Base-by-base conservation (phyloP, 495 filamentous ascomycete genomes). In the Xylaria longipes region DNA sequence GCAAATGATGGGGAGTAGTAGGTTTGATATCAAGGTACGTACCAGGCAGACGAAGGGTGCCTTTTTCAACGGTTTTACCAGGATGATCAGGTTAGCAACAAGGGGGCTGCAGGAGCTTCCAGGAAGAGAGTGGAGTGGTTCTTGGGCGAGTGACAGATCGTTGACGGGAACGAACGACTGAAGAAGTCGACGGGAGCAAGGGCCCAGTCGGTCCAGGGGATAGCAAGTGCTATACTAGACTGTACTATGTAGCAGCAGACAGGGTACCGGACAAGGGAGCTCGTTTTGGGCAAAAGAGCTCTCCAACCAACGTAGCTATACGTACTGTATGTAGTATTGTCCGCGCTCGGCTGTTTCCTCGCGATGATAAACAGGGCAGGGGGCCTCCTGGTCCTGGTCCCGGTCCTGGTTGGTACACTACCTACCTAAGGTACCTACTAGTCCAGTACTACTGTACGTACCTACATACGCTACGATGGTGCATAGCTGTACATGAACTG, bases 31-130 rank as follows among this genome's bases (percentile, higher is more conserved):
- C 69, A 66, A 48, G 48, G 39, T 71, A 71, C 48, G 50, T 71
- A 71, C 69, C 69, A 17, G 15, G n/a, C 25, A 52, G 57, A 50
- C 48, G 62, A 71, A 65, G 61, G 60, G 39, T 71, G 61, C 61
- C 69, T 66, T 71, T 70, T 60, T 64, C 69, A 71, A 71, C 69
- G 69, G 69, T 60, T 71, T 71, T 65, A 70, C 69, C 31, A 66
- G 62, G 69, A 71, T 71, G 52, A 48, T 57, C 33, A 71, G 37
- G 58, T 58, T 58, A 45, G 52, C 33, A 50, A 60, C 69, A 46
- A 65, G 62, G 69, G 69, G 69, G 37, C 63, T 70, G 68, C 68
- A 70, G 68, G 48, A 70, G 58, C 68, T 52, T 64, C 68, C 45
- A 64, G 27, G 68, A 61, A 52, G 56, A 41, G 56, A 63, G 68